Evolutionary conservation across 257 asterid genomes (phyloP).

Genomic region (Solanum paucissectum): DNA sequence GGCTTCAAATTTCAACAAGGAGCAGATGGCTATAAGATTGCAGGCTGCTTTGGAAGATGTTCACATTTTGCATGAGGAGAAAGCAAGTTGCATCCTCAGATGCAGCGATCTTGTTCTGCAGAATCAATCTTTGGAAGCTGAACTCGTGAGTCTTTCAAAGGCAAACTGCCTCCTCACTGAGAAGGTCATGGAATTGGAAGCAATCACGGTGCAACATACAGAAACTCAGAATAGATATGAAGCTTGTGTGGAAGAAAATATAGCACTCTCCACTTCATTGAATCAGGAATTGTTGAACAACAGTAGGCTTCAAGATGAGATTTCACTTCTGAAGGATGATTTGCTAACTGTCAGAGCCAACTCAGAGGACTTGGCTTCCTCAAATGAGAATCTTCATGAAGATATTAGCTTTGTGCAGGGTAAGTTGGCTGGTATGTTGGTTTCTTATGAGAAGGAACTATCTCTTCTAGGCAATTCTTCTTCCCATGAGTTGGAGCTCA

Average conservation of each 20-base stretch:
- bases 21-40: slow-evolving; percentile 49
- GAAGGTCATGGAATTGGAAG: slow-evolving; percentile 50
- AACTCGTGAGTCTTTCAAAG: slow-evolving; percentile 27
- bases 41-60: slow-evolving; percentile 57
- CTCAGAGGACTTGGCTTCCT: slow-evolving; percentile 36
- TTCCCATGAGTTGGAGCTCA: slow-evolving; percentile 14
- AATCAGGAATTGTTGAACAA: slow-evolving; percentile 45
- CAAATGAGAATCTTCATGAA: slow-evolving; percentile 44
- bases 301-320: slow-evolving; percentile 38
- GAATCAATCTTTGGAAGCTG: slow-evolving; percentile 58
- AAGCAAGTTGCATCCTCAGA: slow-evolving; percentile 44
- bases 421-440: slow-evolving; percentile 38
- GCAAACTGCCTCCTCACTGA: slow-evolving; percentile 46
- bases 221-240: slow-evolving; percentile 41
- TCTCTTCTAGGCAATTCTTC: slow-evolving; percentile 12
- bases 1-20: slow-evolving; percentile 45
- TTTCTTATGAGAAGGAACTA: slow-evolving; percentile 25
- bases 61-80: slow-evolving; percentile 43
- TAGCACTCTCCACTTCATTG: slow-evolving; percentile 43
- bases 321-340: slow-evolving; percentile 38
- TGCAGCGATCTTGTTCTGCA: slow-evolving; percentile 50
- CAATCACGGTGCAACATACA: slow-evolving; percentile 19
- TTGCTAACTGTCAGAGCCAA: slow-evolving; percentile 28
- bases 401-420: slow-evolving; percentile 36
- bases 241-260: slow-evolving; percentile 54